Percentiles rank a stretch among this genome's conserved stretches.
These are phyloP conservation scores for Eucalyptus pauciflora DNA, from an alignment of 345 rosid genomes.

Conservation along the genomic window DNA sequence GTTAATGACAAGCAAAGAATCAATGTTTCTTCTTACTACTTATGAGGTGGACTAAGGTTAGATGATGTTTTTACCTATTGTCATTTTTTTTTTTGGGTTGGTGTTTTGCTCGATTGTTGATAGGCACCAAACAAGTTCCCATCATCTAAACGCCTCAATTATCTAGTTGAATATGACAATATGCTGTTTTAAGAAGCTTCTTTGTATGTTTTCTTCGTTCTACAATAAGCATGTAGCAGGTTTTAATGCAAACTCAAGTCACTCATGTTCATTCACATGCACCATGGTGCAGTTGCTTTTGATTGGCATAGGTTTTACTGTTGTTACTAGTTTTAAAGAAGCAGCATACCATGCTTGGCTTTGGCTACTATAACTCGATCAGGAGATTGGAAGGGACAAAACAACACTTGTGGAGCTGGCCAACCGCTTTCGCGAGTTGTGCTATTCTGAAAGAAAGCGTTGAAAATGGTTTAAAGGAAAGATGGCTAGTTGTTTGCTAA, in stretches of 20 bases:
- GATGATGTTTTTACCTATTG: neutral
- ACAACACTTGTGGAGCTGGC: too few species aligned
- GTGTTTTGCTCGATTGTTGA: neutral
- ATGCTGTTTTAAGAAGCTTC: neutral
- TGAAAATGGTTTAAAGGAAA: too few species aligned
- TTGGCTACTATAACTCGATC: too few species aligned
- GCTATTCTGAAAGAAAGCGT: too few species aligned
- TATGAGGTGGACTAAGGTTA: neutral
- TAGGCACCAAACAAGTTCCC: neutral
- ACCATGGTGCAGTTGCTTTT: neutral
- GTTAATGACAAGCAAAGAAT: neutral
- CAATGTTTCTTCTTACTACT: neutral
- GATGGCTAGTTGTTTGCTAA: too few species aligned
- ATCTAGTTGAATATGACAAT: neutral
- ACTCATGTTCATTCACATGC: neutral
- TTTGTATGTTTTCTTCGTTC: neutral
- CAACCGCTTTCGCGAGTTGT: too few species aligned
- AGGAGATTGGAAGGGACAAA: too few species aligned
- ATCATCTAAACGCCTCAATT: neutral
- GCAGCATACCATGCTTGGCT: slow-evolving; percentile 35
- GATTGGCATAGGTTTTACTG: neutral
- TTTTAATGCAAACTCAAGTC: neutral
- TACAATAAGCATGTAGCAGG: neutral
- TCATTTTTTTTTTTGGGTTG: neutral
- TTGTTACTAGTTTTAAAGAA: slow-evolving; percentile 39